These are phyloP conservation scores for Cryptococcus jaspeensis DNA, from an alignment of 1,284 basidiomycete species.

Conservation along the genomic window DNA sequence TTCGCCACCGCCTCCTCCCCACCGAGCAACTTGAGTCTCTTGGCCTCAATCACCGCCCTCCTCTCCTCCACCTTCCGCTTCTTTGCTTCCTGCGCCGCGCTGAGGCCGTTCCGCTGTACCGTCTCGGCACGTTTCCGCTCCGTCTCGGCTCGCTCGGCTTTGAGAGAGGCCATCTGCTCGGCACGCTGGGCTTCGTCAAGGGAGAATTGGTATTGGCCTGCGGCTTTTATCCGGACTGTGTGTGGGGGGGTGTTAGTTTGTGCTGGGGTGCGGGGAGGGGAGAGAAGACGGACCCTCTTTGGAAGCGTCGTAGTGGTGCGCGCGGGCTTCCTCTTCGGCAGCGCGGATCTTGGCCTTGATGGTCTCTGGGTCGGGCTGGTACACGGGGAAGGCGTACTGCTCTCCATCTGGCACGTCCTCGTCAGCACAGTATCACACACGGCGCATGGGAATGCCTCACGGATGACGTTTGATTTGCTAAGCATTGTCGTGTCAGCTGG, in stretches of 20 bases:
- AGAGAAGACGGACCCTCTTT: slow-evolving; percentile 60
- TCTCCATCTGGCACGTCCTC: slow-evolving; percentile 58
- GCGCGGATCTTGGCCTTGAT: slow-evolving; percentile 75
- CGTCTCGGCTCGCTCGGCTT: slow-evolving; percentile 67
- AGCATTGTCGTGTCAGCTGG: not conserved
- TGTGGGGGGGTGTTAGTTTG: not conserved
- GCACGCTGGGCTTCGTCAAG: slow-evolving; percentile 70
- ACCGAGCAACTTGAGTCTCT: slow-evolving; percentile 65
- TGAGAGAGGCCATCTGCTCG: slow-evolving; percentile 76
- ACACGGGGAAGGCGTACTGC: slow-evolving; percentile 76
- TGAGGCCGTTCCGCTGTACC: slow-evolving; percentile 34
- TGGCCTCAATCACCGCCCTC: slow-evolving; percentile 71
- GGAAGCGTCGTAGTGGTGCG: slow-evolving; percentile 76
- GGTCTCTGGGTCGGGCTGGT: slow-evolving; percentile 76
- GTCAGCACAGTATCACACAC: not conserved
- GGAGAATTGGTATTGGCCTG: slow-evolving; percentile 86
- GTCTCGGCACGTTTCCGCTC: slow-evolving; percentile 58
- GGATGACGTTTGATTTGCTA: slow-evolving; percentile 61
- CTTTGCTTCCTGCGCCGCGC: slow-evolving; percentile 63
- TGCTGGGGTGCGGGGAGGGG: not conserved
- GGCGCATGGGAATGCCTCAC: slow-evolving; percentile 35
- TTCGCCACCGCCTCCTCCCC: slow-evolving; percentile 36
- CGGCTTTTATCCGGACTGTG: slow-evolving; percentile 70
- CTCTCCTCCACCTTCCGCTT: slow-evolving; percentile 81
- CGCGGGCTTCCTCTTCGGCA: slow-evolving; percentile 64